These are phyloP conservation scores for Phialophora chinensis DNA, from an alignment of 2,329 filamentous ascomycete species.

Conservation along the genomic window DNA sequence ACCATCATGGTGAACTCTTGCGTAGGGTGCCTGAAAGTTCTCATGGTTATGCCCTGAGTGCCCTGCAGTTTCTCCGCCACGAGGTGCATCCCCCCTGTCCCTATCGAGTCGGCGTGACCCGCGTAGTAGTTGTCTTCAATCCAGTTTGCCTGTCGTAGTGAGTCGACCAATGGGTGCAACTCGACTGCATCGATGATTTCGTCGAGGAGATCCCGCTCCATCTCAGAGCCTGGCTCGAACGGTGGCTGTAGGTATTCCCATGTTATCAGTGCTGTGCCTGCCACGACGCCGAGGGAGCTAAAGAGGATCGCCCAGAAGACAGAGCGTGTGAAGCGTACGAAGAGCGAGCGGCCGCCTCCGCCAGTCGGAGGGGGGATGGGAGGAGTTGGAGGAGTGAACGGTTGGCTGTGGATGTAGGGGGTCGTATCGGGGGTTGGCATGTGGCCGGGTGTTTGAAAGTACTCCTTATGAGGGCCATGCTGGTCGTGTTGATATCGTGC, in stretches of 20 bases:
- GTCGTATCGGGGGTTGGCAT: slow-evolving; percentile 35
- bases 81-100: slow-evolving; percentile 38
- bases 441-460: slow-evolving; percentile 40
- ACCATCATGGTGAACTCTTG: slow-evolving; percentile 68
- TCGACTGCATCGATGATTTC: slow-evolving; percentile 45
- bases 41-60: slow-evolving; percentile 47
- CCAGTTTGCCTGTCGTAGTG: slow-evolving; percentile 48
- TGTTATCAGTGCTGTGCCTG: slow-evolving; percentile 38
- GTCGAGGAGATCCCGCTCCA: slow-evolving; percentile 43
- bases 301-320: slow-evolving; percentile 34
- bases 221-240: slow-evolving; percentile 44
- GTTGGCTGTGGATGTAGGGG: slow-evolving; percentile 21
- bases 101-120: neutral
- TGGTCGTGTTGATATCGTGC: slow-evolving; percentile 31
- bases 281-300: slow-evolving; percentile 26
- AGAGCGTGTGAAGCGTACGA: slow-evolving; percentile 29
- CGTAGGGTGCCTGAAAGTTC: slow-evolving; percentile 68
- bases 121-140: slow-evolving; percentile 45
- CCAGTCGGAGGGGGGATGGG: neutral
- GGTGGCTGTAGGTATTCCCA: slow-evolving; percentile 40
- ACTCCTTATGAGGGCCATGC: slow-evolving; percentile 40
- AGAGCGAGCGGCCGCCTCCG: slow-evolving; percentile 21
- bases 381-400: slow-evolving; percentile 4
- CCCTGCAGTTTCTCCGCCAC: slow-evolving; percentile 50
- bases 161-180: slow-evolving; percentile 46